Evolutionary conservation across 2,329 filamentous ascomycete species (phyloP), one percentile per base, ranked within the genome.

Genomic region (Chaetomiaceae sp.): DNA sequence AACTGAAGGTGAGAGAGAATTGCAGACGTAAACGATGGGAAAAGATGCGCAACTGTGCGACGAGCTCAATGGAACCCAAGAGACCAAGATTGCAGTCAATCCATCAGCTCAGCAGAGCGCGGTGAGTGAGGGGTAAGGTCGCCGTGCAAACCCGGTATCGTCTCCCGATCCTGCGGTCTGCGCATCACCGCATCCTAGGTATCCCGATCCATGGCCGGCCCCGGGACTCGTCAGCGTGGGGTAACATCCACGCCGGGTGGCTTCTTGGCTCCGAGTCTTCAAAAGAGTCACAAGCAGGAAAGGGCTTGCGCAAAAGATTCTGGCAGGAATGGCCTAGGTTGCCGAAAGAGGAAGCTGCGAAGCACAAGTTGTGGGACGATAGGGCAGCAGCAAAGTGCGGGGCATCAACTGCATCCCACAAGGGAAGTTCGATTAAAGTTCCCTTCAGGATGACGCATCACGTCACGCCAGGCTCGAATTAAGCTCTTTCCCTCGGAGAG

Each of bases 311-410:
- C 40, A 44, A 36, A 36, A 20, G 11, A 34, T 43, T 42, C 47
- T 25, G 36, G 31, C 12, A 14, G 17, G 33, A 20, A 46, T 17
- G 20, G 14, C 3, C 17, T 11, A 38, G 36, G 14, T 47, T 57
- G 40, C 57, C 57, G 37, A 33, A 59, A 42, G 37, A 59, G 58
- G 58, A 59, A 59, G 58, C 55, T 58, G 53, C 50, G 31, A 56
- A 51, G 34, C 31, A 23, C 31, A 19, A n/a, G 4, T 20, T 6
- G 19, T 39, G 33, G 9, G 34, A 36, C 33, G 44, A 43, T 50
- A 42, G 39, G 43, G 47, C 31, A 27, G 37, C 29, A 2, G 8
- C 12, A 11, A 25, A 34, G 31, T 48, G 51, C 45, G 44, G 51
- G 51, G 51, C 23, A 17, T 11, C n/a, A 14, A 27, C 27, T 23